Percentiles rank a stretch among this genome's conserved stretches.
Conservation (phyloP, 257 asterid genomes). For the Plantago major region DNA sequence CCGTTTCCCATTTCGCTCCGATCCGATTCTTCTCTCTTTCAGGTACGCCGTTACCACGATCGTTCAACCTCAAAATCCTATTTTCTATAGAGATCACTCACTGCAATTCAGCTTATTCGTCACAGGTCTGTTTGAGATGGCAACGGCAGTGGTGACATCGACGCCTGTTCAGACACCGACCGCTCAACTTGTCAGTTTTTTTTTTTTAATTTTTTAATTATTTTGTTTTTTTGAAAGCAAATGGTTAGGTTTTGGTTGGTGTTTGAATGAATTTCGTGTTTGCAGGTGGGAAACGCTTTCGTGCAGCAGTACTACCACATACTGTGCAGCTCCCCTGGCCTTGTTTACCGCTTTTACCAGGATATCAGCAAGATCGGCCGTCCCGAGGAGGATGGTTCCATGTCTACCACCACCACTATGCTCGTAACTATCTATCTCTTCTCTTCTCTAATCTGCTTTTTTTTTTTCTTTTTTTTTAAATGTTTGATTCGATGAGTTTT, state of each 20-base stretch:
- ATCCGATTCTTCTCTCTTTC: slow-evolving; percentile 36
- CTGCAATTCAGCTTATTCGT: slow-evolving; percentile 8
- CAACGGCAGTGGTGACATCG: slow-evolving; percentile 36
- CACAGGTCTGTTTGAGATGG: slow-evolving; percentile 32
- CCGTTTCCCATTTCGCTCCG: slow-evolving; percentile 36
- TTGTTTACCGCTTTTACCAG: slow-evolving; percentile 72
- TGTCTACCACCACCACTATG: slow-evolving; percentile 79
- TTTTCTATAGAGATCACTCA: too few species aligned
- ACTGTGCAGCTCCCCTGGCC: slow-evolving; percentile 76
- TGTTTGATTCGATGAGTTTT: background rate
- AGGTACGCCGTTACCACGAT: slow-evolving; percentile 37
- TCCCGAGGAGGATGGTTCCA: slow-evolving; percentile 71
- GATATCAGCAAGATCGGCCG: slow-evolving; percentile 84
- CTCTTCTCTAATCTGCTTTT: background rate
- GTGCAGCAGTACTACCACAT: slow-evolving; percentile 85
- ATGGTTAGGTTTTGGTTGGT: background rate
- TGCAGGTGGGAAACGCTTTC: slow-evolving; percentile 84
- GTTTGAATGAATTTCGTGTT: slow-evolving; percentile 9
- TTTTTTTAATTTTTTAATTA: background rate
- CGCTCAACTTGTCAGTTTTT: slow-evolving; percentile 61
- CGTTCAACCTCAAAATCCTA: slow-evolving; percentile 11
- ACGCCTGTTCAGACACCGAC: slow-evolving; percentile 29
- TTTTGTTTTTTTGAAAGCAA: background rate
- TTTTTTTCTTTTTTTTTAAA: too few species aligned
- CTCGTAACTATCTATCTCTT: slow-evolving; percentile 37